Base-by-base conservation (phyloP, 2,329 filamentous ascomycete species). In the Fusarium graminum region DNA sequence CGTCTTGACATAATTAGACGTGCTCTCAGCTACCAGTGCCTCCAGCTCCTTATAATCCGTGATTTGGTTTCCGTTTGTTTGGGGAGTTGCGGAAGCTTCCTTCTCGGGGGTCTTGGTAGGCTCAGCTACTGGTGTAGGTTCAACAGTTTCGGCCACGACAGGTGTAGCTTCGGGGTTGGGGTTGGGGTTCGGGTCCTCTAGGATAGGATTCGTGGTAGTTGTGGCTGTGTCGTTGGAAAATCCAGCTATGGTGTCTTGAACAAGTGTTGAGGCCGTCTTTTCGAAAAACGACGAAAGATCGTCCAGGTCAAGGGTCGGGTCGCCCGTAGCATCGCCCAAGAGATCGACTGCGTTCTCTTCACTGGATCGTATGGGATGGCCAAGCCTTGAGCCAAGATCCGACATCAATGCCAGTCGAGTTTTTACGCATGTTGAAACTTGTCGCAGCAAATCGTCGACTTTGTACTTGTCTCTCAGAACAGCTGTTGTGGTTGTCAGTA, bases 1-100 rank as follows among this genome's bases (percentile, higher is more conserved):
- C 6, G 77, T 82, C 56, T 78, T 78, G 39, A 82, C 80, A 51
- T 82, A 82, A 55, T 81, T 79, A 11, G 78, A 79, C 1, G 80
- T 82, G 63, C 80, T 81, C 64, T 81, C 79, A 0, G 79, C 80
- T 12, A 82, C 80, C 22, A 81, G 70, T 9, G 80, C 80, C 59
- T 80, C 77, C 7, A 82, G 72, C 40, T 81, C 80, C 60, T 81
- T 79, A 49, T 80, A 80, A 55, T 82, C 79, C 9, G 75, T 79
- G 59, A 74, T 74, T 39, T 74, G 52, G 39, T 78, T 75, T 36
- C 71, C 71, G 19, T 73, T 76, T 3, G 72, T 72, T 38, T 74
- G 74, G 10, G 71, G 66, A 4, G 71, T 47, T 2, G 65, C 44
- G 9, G 63, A 49, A 29, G 72, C 65, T 36, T 70, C 30, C 50